phyloP scores from a whole-genome alignment of 352 stramenopile genomes.

The Globisporangium heterothallicum region DNA sequence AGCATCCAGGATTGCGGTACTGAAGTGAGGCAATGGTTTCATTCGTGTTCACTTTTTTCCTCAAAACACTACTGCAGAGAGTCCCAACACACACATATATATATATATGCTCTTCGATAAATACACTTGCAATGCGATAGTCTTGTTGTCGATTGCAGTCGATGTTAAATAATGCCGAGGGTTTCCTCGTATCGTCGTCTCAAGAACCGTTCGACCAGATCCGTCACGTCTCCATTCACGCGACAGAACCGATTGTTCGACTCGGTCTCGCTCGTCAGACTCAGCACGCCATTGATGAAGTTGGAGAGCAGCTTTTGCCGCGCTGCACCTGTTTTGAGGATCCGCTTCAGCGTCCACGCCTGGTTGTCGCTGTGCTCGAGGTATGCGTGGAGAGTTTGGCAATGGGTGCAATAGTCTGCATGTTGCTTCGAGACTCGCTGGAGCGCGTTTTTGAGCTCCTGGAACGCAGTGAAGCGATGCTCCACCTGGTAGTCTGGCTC shows the following conservation, averaged over 20 bases:
- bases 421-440: slow-evolving; percentile 2
- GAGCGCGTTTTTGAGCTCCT: slow-evolving; percentile 5
- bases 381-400: slow-evolving; percentile 5
- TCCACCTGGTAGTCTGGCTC: slow-evolving; percentile 16
- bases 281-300: slow-evolving; percentile 13
- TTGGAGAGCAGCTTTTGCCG: slow-evolving; percentile 8
- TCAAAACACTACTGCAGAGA: too few species aligned
- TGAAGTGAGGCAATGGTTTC: too few species aligned
- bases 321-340: not conserved
- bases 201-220: slow-evolving; percentile 13
- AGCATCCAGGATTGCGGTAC: too few species aligned
- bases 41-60: not conserved
- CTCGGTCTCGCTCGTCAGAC: slow-evolving; percentile 9
- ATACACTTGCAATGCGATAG: too few species aligned
- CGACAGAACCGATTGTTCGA: slow-evolving; percentile 1
- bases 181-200: not conserved
- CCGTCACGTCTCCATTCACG: not conserved
- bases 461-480: slow-evolving; percentile 15
- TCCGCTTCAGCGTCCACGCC: slow-evolving; percentile 7
- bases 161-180: slow-evolving; percentile 13
- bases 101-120: too few species aligned
- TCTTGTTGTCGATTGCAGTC: too few species aligned
- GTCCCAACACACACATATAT: too few species aligned
- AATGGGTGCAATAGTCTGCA: not conserved
- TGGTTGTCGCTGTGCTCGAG: slow-evolving; percentile 7